Base-by-base conservation (phyloP, 2,329 filamentous ascomycete species). In the Tolypocladium paradoxum region DNA sequence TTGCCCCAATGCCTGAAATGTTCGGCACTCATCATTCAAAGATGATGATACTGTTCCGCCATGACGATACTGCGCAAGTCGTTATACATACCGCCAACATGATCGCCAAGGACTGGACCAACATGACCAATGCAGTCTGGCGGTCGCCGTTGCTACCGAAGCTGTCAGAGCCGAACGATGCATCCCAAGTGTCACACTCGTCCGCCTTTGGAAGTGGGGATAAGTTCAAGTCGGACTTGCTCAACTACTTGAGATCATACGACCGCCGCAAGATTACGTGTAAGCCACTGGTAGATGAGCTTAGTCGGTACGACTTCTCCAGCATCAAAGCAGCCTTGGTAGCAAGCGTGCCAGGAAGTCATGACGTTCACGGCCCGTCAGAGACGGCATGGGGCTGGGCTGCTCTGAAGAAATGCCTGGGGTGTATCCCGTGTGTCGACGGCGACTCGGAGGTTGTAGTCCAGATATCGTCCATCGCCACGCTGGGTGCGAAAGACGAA, bases 41-140 rank as follows among this genome's bases (percentile, higher is more conserved):
- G 68, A 93, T 95, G 87, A 80, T 95, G 68, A 73, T 95, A n/a
- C 68, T 95, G 4, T 75, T 95, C 56, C 79, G 87, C 6, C 83
- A 87, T 65, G 89, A 95, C 64, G 82, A 86, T 56, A 81, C 77
- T 0, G 87, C 85, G 0, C 87, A 95, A 68, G 73, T 96, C 6
- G 70, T 95, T 53, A 90, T 96, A 33, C 88, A 95, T 61, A 96
- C 90, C 0, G 89, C 90, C 20, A 96, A 96, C 61, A 90, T 95
- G 85, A 92, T 95, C n/a, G 64, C 77, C 4, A 83, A 84, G 53
- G 90, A 96, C 66, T 96, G 90, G 90, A 79, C 76, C 1, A 93
- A 93, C 60, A 88, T 95, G 87, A 87, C 84, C 1, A 90, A 96
- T 65, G 89, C 82, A 1, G 79, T 88, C 6, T 96, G 90, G 90